Evolutionary conservation across 176 grass and related monocot genomes (phyloP).

Genomic region (Areca catechu): DNA sequence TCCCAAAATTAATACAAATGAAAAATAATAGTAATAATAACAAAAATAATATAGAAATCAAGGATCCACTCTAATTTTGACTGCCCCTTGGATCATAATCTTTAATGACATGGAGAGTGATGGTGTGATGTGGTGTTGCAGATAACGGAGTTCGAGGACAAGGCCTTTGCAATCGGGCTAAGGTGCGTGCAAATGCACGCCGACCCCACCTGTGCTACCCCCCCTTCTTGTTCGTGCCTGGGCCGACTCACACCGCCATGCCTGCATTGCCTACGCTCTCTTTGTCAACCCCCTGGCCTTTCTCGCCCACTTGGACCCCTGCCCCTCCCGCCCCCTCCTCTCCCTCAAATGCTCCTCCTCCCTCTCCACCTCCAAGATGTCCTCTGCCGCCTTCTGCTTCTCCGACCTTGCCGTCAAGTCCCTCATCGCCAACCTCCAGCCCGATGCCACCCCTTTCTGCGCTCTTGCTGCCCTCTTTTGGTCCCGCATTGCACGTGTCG

Average conservation of each 20-base stretch:
- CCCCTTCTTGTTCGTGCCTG: constrained; percentile 62
- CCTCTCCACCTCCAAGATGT: constrained; percentile 12
- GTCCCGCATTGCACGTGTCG: constrained; percentile 26
- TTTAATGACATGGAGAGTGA: too few relatives aligned
- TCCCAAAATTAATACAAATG: too few relatives aligned
- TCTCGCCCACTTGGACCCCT: not conserved
- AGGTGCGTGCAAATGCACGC: constrained; percentile 71
- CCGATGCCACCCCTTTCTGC: constrained; percentile 39
- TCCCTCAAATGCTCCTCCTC: constrained; percentile 25
- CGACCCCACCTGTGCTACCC: constrained; percentile 49
- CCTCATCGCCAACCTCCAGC: constrained; percentile 23
- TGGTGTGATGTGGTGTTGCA: constrained; percentile 9
- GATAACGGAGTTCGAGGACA: constrained; percentile 79
- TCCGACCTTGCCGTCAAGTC: constrained; percentile 26
- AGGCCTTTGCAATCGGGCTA: constrained; percentile 53
- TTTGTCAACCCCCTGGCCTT: constrained; percentile 60
- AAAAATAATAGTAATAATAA: too few relatives aligned
- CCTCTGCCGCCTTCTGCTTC: constrained; percentile 74
- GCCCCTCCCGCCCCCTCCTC: constrained; percentile 23
- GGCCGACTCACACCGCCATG: constrained; percentile 57
- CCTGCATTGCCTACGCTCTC: constrained; percentile 30
- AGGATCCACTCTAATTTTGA: too few relatives aligned
- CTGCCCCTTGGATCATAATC: too few relatives aligned
- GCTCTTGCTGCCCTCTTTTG: constrained; percentile 73
- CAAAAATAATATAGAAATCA: too few relatives aligned